Conservation (phyloP, 441 rosid species). For the Populus hybrid region DNA sequence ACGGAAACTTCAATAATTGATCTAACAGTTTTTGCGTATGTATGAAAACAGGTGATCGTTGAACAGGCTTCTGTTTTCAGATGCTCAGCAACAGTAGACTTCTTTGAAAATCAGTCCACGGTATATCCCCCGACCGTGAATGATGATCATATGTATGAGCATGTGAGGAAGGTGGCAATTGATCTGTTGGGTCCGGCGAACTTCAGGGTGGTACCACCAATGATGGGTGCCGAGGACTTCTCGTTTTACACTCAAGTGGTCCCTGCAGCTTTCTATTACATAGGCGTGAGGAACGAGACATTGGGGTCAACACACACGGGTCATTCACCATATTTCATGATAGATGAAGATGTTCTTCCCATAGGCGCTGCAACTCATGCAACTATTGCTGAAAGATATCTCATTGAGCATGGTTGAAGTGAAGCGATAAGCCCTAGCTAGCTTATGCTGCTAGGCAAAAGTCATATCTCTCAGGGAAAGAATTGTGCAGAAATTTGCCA, state of each 20-base stretch:
- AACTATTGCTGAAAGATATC: slow-evolving; percentile 75
- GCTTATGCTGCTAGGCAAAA: not conserved
- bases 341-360: slow-evolving; percentile 83
- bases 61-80: slow-evolving; percentile 67
- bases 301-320: slow-evolving; percentile 64
- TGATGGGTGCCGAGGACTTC: slow-evolving; percentile 98
- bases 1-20: not conserved
- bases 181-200: slow-evolving; percentile 53
- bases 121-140: slow-evolving; percentile 80
- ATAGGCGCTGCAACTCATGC: slow-evolving; percentile 83
- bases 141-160: slow-evolving; percentile 57
- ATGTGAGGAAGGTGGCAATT: slow-evolving; percentile 58
- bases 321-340: slow-evolving; percentile 82
- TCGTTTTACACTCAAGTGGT: slow-evolving; percentile 69
- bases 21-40: not conserved
- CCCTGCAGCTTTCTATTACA: slow-evolving; percentile 76
- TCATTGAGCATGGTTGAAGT: slow-evolving; percentile 40
- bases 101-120: slow-evolving; percentile 59
- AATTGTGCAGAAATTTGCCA: not conserved
- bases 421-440: not conserved
- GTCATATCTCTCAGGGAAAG: not conserved
- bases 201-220: slow-evolving; percentile 57
- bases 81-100: slow-evolving; percentile 63
- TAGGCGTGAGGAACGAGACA: slow-evolving; percentile 73
- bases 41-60: slow-evolving; percentile 52